phyloP scores from a whole-genome alignment of 2,329 filamentous ascomycete species.

The Graphilbum ipis-grandicollis region DNA sequence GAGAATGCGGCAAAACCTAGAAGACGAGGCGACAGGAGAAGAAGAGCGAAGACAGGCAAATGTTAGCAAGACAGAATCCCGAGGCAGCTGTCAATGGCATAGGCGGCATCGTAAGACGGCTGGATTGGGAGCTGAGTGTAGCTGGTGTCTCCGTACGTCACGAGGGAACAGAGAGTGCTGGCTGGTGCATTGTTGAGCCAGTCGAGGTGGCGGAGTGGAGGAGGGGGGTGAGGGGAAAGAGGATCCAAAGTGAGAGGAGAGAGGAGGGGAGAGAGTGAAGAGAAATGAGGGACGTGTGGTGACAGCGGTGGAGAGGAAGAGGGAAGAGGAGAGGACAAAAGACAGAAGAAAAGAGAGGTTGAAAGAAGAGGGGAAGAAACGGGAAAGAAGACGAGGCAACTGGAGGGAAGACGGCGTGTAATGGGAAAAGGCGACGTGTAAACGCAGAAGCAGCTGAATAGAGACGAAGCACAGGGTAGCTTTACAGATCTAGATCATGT shows the following conservation, averaged over 20 bases:
- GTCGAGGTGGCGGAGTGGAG: too few relatives aligned
- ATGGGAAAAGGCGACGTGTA: too few relatives aligned
- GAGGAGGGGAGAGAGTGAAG: background rate
- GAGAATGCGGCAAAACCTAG: background rate
- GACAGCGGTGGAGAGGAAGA: background rate
- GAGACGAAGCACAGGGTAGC: slow-evolving; percentile 3
- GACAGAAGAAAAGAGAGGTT: background rate
- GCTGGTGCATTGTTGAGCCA: background rate
- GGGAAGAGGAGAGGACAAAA: background rate
- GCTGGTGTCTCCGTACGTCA: background rate
- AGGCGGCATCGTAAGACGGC: too few relatives aligned
- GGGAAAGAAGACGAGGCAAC: background rate
- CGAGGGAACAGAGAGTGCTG: background rate
- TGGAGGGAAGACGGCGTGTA: too few relatives aligned
- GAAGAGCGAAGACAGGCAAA: background rate
- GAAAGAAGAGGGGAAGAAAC: background rate
- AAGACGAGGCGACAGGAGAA: background rate
- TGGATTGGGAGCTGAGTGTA: background rate
- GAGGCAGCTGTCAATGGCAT: background rate
- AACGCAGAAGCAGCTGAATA: too few relatives aligned
- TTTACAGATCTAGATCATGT: slow-evolving; percentile 7
- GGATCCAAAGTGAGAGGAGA: background rate
- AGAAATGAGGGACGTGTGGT: background rate
- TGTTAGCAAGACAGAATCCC: background rate
- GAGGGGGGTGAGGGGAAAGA: background rate